A percentile compares a stretch with the other conserved stretches of the same genome.
Evolutionary conservation across 2,329 filamentous ascomycete genomes (phyloP).

Genomic region (Clonostachys rhizophaga): DNA sequence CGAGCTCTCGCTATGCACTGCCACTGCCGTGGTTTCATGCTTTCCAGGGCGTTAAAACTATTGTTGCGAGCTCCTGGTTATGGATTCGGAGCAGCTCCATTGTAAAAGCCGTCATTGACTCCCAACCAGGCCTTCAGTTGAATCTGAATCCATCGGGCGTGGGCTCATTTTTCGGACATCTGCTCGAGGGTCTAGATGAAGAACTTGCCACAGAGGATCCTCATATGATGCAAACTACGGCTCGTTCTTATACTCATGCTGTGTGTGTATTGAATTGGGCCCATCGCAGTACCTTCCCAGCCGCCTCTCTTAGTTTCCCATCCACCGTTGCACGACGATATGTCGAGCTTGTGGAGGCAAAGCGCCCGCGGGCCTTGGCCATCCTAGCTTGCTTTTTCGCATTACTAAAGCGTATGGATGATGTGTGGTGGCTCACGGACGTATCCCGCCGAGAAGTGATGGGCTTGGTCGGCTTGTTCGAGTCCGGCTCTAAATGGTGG

Average conservation of each 20-base stretch:
- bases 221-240: conserved; percentile 20
- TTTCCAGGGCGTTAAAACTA: conserved; percentile 62
- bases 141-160: conserved; percentile 47
- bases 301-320: conserved; percentile 57
- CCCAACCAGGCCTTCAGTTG: conserved; percentile 57
- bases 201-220: conserved; percentile 37
- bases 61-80: conserved; percentile 60
- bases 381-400: conserved; percentile 65
- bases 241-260: conserved; percentile 57
- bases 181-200: conserved; percentile 53
- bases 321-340: conserved; percentile 59
- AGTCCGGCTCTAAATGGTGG: conserved; percentile 56
- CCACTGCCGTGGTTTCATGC: conserved; percentile 63
- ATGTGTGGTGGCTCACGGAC: conserved; percentile 66
- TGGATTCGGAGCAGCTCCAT: conserved; percentile 54
- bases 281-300: conserved; percentile 53
- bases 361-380: conserved; percentile 56
- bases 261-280: conserved; percentile 65
- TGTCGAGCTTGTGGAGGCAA: conserved; percentile 53
- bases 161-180: conserved; percentile 55
- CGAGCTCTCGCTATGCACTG: conserved; percentile 44
- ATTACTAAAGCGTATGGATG: conserved; percentile 55
- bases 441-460: conserved; percentile 62
- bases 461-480: conserved; percentile 56
- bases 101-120: conserved; percentile 58